Base-by-base conservation (phyloP, 805 yeast species). In the Lipomyces sp. region DNA sequence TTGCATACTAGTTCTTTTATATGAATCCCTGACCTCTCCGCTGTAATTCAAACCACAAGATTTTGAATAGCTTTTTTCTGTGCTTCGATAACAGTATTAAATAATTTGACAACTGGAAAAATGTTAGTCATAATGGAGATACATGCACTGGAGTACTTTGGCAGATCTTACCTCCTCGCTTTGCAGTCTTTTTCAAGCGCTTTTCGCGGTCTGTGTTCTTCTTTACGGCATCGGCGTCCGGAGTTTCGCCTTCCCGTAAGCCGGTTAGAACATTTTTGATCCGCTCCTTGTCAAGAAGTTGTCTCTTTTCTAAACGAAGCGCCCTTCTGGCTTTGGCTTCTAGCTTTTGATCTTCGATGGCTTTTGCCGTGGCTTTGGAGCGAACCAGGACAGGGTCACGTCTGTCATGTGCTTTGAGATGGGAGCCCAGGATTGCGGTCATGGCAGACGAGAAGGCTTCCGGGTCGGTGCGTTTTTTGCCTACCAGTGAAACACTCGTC, bases 371-470 rank as follows among this genome's bases (percentile, higher is more conserved):
- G 59, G 84, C 85, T 34, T 45, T 47, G 14, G 59, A 49, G 69
- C 98, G 81, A 6, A 91, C 90, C 70, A 91, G 75, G 49, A 91
- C 86, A 2, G 98, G 98, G 66, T 90, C 95, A 39, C 78, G 78
- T 64, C 97, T 76, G 63, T 85, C 88, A 62, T 91, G 85, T 0
- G 96, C 95, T 66, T 93, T 93, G 59, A 91, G 74, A 62, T 81
- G 83, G 1, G 98, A 87, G 4, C 84, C 85, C 45, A 91, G 70
- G 61, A 91, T 84, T 14, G 95, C 93, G 59, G 73, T 80, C 63
- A 93, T 80, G 0, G 98, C 98, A 47, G 70, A 75, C 18, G 95
- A 86, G 64, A 93, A 91, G 1, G 81, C 75, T 39, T 74, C 82
- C 0, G 87, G 76, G n/a, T 89, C 91, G 62, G 77, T 77, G 62